Conservation (phyloP, 2,329 filamentous ascomycete genomes). For the Diaporthe ilicicola region DNA sequence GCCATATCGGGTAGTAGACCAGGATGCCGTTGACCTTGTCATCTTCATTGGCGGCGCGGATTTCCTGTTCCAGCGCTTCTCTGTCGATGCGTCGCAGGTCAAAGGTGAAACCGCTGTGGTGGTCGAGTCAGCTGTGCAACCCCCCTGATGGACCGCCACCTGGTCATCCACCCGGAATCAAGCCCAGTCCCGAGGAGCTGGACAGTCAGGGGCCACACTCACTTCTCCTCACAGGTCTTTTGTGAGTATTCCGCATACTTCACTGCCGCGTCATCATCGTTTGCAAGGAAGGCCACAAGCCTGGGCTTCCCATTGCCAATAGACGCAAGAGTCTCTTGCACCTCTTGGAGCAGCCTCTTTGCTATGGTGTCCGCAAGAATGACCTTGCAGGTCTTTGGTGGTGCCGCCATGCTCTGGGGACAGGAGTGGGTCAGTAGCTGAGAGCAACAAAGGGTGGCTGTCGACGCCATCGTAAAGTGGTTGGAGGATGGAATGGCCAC, state of each 20-base stretch:
- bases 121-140: slow-evolving; percentile 25
- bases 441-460: slow-evolving; percentile 5
- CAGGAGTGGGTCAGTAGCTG: slow-evolving; percentile 25
- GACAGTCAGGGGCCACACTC: slow-evolving; percentile 53
- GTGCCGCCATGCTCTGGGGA: slow-evolving; percentile 49
- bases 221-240: slow-evolving; percentile 97
- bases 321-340: slow-evolving; percentile 60
- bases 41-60: slow-evolving; percentile 86
- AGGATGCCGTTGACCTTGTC: slow-evolving; percentile 85
- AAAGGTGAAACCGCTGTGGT: slow-evolving; percentile 83
- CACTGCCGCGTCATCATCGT: slow-evolving; percentile 86
- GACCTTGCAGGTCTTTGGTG: slow-evolving; percentile 85
- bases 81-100: slow-evolving; percentile 84
- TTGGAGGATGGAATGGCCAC: background rate
- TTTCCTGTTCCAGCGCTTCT: slow-evolving; percentile 88
- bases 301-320: slow-evolving; percentile 61
- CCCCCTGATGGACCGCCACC: slow-evolving; percentile 3
- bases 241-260: slow-evolving; percentile 98
- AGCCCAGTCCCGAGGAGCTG: background rate
- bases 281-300: slow-evolving; percentile 91
- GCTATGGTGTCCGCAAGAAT: slow-evolving; percentile 88
- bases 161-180: background rate
- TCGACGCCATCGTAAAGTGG: slow-evolving; percentile 13
- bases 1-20: slow-evolving; percentile 98
- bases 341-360: slow-evolving; percentile 77